Evolutionary conservation across 257 asterid genomes (phyloP).

Genomic region (Solanum ossicruentum): DNA sequence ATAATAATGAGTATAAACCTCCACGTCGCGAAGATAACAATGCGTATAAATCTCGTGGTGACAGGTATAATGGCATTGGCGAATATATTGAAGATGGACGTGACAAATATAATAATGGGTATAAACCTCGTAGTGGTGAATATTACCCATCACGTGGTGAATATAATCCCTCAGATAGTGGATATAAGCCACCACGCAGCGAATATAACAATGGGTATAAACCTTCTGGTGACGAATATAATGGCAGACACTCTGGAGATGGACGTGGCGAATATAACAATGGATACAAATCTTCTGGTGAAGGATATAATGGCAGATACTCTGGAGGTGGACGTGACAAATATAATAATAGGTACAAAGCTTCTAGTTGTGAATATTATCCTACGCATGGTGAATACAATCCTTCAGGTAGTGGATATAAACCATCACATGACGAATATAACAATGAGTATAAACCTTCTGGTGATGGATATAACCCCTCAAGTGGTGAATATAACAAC

Average conservation of each 20-base stretch:
- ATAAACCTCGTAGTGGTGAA: not conserved
- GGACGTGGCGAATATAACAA: not conserved
- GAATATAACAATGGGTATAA: not conserved
- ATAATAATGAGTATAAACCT: not conserved
- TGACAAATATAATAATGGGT: not conserved
- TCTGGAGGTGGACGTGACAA: not conserved
- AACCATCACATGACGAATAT: not conserved
- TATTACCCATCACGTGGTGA: not conserved
- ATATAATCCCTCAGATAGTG: not conserved
- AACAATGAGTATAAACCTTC: no score
- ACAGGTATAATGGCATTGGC: not conserved
- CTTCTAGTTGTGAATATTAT: no score
- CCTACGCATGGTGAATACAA: no score
- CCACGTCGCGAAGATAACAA: not conserved
- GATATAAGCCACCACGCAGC: not conserved
- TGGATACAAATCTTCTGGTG: not conserved
- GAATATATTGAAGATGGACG: no score
- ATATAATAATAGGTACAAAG: not conserved
- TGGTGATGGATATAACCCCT: not conserved
- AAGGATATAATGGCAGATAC: not conserved
- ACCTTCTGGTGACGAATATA: not conserved
- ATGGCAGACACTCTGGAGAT: not conserved
- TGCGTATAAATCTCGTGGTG: not conserved
- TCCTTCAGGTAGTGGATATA: no score
- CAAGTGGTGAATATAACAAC: not conserved